A percentile compares a stretch with the other conserved stretches of the same genome.
Conservation (phyloP, 345 rosid species). For the Noccaea caerulescens region DNA sequence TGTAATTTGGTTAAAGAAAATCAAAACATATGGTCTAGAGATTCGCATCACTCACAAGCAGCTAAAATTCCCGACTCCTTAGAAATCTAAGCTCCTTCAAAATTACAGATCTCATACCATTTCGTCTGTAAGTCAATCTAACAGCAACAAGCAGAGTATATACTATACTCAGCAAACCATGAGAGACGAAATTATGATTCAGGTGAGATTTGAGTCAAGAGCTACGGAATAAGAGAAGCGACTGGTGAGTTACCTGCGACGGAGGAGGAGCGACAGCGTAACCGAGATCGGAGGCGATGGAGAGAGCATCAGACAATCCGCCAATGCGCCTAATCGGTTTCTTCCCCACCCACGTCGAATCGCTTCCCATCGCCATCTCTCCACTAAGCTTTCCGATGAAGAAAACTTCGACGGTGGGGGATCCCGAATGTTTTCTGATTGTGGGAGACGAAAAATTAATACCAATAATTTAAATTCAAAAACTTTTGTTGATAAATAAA, state of each 20-base stretch:
- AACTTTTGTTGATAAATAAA: background rate
- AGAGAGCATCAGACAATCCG: constrained; percentile 95
- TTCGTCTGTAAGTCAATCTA: constrained; percentile 19
- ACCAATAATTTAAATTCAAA: constrained; percentile 11
- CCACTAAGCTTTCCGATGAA: constrained; percentile 17
- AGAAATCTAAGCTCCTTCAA: background rate
- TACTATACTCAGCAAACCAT: background rate
- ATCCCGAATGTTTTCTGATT: constrained; percentile 10
- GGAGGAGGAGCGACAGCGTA: constrained; percentile 77
- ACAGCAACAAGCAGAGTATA: background rate
- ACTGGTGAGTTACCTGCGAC: constrained; percentile 60
- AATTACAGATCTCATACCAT: constrained; percentile 19
- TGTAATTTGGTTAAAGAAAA: background rate
- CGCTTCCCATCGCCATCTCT: constrained; percentile 79
- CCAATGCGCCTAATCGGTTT: constrained; percentile 94
- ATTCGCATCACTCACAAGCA: constrained; percentile 13
- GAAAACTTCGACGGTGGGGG: constrained; percentile 6
- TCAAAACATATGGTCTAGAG: background rate
- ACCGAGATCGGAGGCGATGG: constrained; percentile 97
- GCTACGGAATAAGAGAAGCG: background rate
- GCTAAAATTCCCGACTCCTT: background rate
- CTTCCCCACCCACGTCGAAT: constrained; percentile 93
- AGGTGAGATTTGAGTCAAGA: constrained; percentile 1
- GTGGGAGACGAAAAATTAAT: background rate
- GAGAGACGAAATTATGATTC: background rate